Evolutionary conservation across 163 green algal species (phyloP).

Genomic region (Volvox carteri): DNA sequence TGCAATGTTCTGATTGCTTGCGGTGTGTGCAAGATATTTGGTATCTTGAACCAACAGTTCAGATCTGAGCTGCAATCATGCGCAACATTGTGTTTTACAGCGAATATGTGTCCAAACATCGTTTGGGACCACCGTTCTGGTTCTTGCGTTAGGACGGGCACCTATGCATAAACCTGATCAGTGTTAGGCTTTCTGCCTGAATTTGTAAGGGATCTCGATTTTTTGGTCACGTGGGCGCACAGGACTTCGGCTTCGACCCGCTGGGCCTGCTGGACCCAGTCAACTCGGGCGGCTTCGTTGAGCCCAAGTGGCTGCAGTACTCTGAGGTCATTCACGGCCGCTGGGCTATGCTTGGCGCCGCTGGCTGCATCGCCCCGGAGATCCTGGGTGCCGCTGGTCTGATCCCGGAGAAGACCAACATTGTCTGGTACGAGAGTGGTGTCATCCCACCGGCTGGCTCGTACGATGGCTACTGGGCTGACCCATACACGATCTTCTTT

Average conservation of each 20-base stretch:
- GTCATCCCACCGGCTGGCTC: constrained; percentile 91
- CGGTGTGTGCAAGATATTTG: no score
- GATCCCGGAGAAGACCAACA: constrained; percentile 83
- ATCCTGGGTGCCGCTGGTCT: constrained; percentile 87
- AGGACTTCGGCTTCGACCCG: constrained; percentile 96
- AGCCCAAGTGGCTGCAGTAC: constrained; percentile 95
- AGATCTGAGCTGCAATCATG: no score
- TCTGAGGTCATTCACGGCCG: constrained; percentile 88
- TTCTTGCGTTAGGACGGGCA: no score
- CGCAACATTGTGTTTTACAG: no score
- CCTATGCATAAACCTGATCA: no score
- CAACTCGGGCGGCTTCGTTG: constrained; percentile 93
- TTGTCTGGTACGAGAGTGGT: constrained; percentile 91
- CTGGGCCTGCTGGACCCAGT: constrained; percentile 96
- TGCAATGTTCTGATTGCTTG: no score
- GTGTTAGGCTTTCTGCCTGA: no score
- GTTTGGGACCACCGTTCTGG: no score
- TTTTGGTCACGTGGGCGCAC: no score
- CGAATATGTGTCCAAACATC: no score
- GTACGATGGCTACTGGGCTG: constrained; percentile 90
- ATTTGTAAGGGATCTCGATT: no score
- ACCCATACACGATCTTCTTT: constrained; percentile 96
- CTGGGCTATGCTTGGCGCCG: constrained; percentile 93
- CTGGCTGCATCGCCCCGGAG: constrained; percentile 95
- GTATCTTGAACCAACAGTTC: no score